These are phyloP conservation scores for Macrophomina tecta DNA, from an alignment of 2,329 filamentous ascomycete genomes.

Conservation along the genomic window DNA sequence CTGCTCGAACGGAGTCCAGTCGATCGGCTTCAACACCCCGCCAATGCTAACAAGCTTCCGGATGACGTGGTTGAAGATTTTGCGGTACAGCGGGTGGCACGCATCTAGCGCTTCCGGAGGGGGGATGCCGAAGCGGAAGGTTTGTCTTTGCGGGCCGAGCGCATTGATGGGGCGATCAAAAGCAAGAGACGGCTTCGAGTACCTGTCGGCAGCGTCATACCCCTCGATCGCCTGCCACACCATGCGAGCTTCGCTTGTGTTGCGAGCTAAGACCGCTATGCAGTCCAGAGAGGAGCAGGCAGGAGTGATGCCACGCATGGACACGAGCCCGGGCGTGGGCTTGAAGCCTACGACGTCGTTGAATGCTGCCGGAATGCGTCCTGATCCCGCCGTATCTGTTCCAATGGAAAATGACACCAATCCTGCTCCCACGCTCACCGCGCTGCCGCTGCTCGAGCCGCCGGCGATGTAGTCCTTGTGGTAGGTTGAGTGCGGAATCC, in stretches of 20 bases:
- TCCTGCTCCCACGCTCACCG: conserved; percentile 59
- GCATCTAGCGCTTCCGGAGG: conserved; percentile 50
- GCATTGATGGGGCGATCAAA: conserved; percentile 44
- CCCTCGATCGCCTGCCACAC: conserved; percentile 56
- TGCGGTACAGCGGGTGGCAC: conserved; percentile 50
- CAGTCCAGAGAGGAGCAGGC: conserved; percentile 65
- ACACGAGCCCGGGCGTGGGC: conserved; percentile 57
- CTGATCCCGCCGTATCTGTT: conserved; percentile 63
- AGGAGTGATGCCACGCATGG: conserved; percentile 60
- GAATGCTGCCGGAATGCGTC: conserved; percentile 53
- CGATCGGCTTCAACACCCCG: conserved; percentile 39
- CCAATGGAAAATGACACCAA: conserved; percentile 63
- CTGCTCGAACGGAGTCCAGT: conserved; percentile 53
- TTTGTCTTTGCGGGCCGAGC: conserved; percentile 42
- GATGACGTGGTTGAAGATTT: conserved; percentile 41
- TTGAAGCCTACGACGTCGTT: conserved; percentile 34
- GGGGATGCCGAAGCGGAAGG: conserved; percentile 59
- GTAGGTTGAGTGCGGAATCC: conserved; percentile 61
- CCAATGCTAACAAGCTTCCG: conserved; percentile 38
- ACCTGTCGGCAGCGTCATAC: conserved; percentile 58
- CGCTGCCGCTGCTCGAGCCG: conserved; percentile 63
- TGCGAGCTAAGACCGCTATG: conserved; percentile 60
- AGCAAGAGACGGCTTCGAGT: conserved; percentile 52
- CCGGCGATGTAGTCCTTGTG: conserved; percentile 59
- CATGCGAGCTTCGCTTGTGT: conserved; percentile 55